Evolutionary conservation across 2,329 filamentous ascomycete species (phyloP).

Genomic region (Talaromyces verruculosus): DNA sequence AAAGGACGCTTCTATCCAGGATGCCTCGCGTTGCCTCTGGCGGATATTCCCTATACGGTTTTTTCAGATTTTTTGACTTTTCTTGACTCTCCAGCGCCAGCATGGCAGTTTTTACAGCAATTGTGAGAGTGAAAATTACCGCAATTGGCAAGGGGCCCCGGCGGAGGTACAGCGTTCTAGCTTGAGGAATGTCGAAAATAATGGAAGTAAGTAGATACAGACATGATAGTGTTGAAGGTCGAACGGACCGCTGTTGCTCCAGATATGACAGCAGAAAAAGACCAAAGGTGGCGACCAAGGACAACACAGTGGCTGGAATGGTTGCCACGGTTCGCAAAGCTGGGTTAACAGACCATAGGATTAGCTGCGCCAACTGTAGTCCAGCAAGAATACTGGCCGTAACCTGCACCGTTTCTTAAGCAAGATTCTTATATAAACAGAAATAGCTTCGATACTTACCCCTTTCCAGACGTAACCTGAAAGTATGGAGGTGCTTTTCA

Average conservation of each 20-base stretch:
- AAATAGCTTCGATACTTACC: neutral
- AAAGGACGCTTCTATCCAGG: conserved; percentile 1
- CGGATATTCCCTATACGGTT: neutral
- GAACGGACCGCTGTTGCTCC: conserved; percentile 12
- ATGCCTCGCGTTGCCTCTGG: conserved; percentile 10
- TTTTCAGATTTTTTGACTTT: conserved; percentile 2
- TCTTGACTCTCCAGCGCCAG: conserved; percentile 1
- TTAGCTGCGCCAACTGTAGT: neutral
- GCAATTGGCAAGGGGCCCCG: neutral
- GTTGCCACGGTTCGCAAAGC: conserved; percentile 33
- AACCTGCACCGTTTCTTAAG: neutral
- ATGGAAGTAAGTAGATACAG: conserved; percentile 3
- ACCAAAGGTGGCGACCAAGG: conserved; percentile 23
- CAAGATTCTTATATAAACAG: neutral
- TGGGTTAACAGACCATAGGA: neutral
- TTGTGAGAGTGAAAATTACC: conserved; percentile 6
- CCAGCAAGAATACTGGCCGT: neutral
- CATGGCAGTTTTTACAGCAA: conserved; percentile 6
- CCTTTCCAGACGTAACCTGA: neutral
- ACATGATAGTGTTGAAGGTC: neutral
- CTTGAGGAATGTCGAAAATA: conserved; percentile 11
- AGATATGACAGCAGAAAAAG: conserved; percentile 15
- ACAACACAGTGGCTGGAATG: conserved; percentile 34
- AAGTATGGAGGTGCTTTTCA: neutral
- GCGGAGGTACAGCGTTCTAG: conserved; percentile 7